Evolutionary conservation across 805 yeast genomes (phyloP), one percentile per base, ranked within the genome.

Genomic region (Candida hungchunana): DNA sequence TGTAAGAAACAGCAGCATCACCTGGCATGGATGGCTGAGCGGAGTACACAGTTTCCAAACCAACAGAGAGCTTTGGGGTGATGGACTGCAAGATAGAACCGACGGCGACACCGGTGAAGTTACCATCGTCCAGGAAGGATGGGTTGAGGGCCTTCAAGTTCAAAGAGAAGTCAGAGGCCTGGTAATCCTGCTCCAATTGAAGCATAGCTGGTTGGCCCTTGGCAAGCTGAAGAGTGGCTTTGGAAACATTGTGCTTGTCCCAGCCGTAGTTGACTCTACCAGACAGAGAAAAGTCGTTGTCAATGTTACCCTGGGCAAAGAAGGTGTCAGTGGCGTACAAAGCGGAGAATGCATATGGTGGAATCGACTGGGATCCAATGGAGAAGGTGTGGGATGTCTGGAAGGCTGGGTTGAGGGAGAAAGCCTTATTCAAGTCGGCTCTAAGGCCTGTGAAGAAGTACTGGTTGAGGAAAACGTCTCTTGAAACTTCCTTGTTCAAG

Each of bases 171-270:
- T 93, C 98, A 38, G 73, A 64, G 43, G 90, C 96, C 65, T 83
- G 90, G 68, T 77, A 82, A 64, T 93, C 98, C 62, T 93, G 97
- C 72, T 93, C 98, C 52, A 90, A 71, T 69, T 93, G 97, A 46
- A 84, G 73, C 95, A 90, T 87, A 40, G 93, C 71, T 47, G 93
- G 96, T 68, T 89, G 96, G 47, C 82, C 85, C 46, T 79, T 70
- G 51, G 94, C 85, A 50, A 88, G 69, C 70, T 90, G 97, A 61
- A 88, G 70, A 54, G 94, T 86, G 43, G 84, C 76, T 67, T 88
- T 89, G 43, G 95, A 75, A 54, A 82, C 67, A 62, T 80, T 77
- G 55, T 71, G 71, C 60, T 79, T 77, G 60, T 77, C 77, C 96
- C 96, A 88, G 50, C 89, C 87, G 64, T 85, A 85, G 71, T 88